A percentile compares a stretch with the other conserved stretches of the same genome.
phyloP scores from a whole-genome alignment of 805 yeast species.

The Candida ortonii region DNA sequence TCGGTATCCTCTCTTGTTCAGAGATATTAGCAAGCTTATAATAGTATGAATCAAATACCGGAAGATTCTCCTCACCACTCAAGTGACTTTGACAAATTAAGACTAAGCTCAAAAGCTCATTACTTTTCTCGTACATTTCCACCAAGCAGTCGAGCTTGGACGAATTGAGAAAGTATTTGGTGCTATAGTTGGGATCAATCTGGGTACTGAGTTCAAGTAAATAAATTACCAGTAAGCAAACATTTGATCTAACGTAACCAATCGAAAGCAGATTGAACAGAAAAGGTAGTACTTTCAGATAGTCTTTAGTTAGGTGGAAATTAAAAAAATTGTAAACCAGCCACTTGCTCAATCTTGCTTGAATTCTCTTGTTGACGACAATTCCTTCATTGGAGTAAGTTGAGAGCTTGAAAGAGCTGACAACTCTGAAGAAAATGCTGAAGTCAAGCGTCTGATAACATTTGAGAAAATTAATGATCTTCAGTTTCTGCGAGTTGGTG shows the following conservation, averaged over 20 bases:
- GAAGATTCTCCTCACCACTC: conserved; percentile 8
- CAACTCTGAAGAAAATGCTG: conserved; percentile 18
- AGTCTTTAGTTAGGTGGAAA: conserved; percentile 21
- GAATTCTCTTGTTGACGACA: conserved; percentile 18
- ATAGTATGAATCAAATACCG: conserved; percentile 21
- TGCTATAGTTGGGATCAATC: conserved; percentile 22
- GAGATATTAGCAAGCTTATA: conserved; percentile 15
- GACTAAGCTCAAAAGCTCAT: conserved; percentile 15
- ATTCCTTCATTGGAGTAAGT: conserved; percentile 23
- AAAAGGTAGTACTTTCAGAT: conserved; percentile 21
- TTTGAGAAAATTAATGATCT: conserved; percentile 15
- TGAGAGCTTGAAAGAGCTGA: conserved; percentile 22
- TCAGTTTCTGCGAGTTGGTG: conserved; percentile 13
- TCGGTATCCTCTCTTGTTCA: conserved; percentile 9
- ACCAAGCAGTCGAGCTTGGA: conserved; percentile 21
- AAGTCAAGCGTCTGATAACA: conserved; percentile 26
- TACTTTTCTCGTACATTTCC: conserved; percentile 22
- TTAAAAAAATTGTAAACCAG: conserved; percentile 21
- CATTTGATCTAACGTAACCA: conserved; percentile 25
- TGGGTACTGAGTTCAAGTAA: conserved; percentile 15
- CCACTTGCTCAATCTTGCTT: conserved; percentile 20
- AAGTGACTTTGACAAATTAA: conserved; percentile 15
- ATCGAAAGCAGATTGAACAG: conserved; percentile 27
- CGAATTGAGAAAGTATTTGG: conserved; percentile 20
- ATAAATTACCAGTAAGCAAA: conserved; percentile 22